Base-by-base conservation (phyloP, 805 yeast species). In the Soucietia sequanensis region DNA sequence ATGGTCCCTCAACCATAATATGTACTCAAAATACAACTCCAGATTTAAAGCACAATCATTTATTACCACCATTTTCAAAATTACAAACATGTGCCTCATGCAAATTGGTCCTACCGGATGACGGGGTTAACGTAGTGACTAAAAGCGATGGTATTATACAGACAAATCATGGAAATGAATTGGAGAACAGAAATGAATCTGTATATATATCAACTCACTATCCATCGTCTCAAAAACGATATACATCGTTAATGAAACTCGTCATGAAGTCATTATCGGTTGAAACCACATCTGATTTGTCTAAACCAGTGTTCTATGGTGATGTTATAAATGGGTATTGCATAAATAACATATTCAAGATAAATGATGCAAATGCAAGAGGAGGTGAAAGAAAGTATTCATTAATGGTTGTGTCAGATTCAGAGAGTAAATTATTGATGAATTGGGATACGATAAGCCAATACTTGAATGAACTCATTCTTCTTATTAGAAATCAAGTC, bases 331-430 rank as follows among this genome's bases (percentile, higher is more conserved):
- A 76, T 38, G 90, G 90, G 0, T 72, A 74, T 43, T 77, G 86
- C 19, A 55, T 83, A 6, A 69, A 75, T 10, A 65, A 75, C 37
- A 71, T 80, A 3, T 81, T 84, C 62, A 81, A 81, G 50, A 54
- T 82, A 20, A 65, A 67, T 26, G 91, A 84, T 53, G 58, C 68
- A 9, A 75, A 77, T 31, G 89, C 91, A 0, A 65, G 91, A 37
- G 91, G 91, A 2, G 76, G 83, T 1, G 89, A 84, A 52, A 62
- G 91, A 38, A 72, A 84, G 34, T 84, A 81, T 46, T 68, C 82
- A 1, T 53, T 81, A 13, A 68, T 81, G 37, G 76, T 81, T 10
- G 70, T 80, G 2, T 62, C 75, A 8, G 84, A 80, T 46, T 60
- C 69, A 14, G 85, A 76, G 39, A 48, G 60, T n/a, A 68, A 60